Evolutionary conservation across 108 stramenopile genomes (phyloP), one percentile per base, ranked within the genome.

Genomic region (Tribonema minus): DNA sequence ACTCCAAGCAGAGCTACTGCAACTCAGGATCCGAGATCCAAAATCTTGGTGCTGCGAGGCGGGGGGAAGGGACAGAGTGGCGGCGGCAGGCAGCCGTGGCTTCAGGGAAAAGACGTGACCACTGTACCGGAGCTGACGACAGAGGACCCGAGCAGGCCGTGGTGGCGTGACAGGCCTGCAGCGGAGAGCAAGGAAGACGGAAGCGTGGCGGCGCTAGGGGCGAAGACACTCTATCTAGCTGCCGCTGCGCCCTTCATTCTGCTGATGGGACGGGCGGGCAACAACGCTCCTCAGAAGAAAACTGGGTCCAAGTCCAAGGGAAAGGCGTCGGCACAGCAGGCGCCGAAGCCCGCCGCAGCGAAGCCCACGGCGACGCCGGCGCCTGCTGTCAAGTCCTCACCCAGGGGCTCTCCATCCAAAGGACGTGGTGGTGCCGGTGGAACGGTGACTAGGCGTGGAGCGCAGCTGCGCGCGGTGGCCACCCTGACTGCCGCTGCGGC

Each of bases 71-170:
- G n/a, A n/a, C n/a, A n/a, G n/a, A n/a, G n/a, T n/a, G n/a, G 67
- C 31, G 15, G 39, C 39, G 39, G 39, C 32, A 31, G 23, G 31
- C 41, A 38, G 30, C 15, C 20, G 2, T 9, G 38, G 26, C 23
- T 63, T 63, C 23, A 63, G 4, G 5, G 23, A 63, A 63, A 63
- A 28, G 12, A 63, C 28, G 58, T 32, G 20, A 38, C 41, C 41
- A 54, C 40, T 6, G 68, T 33, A 23, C 33, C 38, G 20, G 26
- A 3, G 41, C 41, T 32, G 30, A 54, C 68, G 30, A 31, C 41
- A 4, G 4, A 70, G 41, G 68, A 70, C 46, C 68, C 34, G 68
- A 70, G 68, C 68, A 38, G 20, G 58, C 68, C 68, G n/a, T 70
- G 68, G 68, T 70, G 68, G 68, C 0, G n/a, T n/a, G n/a, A n/a